These are phyloP conservation scores for Vitis hybrid DNA, from an alignment of 177 flowering plant species.

Conservation along the genomic window DNA sequence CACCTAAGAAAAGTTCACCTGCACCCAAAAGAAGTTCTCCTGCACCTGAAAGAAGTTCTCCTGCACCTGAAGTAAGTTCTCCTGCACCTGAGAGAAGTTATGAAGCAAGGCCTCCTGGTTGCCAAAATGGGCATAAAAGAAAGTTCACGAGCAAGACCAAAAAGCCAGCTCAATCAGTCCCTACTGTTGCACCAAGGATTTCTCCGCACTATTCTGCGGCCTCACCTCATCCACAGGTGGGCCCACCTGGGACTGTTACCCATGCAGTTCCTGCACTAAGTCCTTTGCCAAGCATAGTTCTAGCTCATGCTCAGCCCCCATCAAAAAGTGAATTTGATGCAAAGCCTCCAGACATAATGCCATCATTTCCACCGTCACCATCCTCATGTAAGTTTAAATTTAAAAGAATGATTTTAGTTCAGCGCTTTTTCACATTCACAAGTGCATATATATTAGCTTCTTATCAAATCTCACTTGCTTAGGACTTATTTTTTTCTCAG, in stretches of 20 bases:
- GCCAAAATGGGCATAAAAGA: constrained; percentile 25
- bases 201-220: constrained; percentile 38
- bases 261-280: constrained; percentile 34
- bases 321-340: constrained; percentile 28
- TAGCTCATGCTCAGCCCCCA: constrained; percentile 60
- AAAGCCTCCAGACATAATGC: constrained; percentile 29
- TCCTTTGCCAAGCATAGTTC: constrained; percentile 57
- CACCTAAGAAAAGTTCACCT: constrained; percentile 16
- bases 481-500: too few relatives aligned
- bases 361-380: constrained; percentile 38
- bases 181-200: constrained; percentile 36
- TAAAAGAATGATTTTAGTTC: not conserved
- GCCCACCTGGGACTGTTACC: constrained; percentile 34
- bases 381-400: constrained; percentile 54
- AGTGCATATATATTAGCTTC: too few relatives aligned
- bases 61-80: constrained; percentile 16
- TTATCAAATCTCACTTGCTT: too few relatives aligned
- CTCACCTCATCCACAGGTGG: constrained; percentile 24
- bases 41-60: constrained; percentile 22
- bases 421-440: not conserved
- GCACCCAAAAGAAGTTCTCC: constrained; percentile 17
- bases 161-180: constrained; percentile 24
- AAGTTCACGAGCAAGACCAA: constrained; percentile 23
- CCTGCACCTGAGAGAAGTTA: constrained; percentile 32
- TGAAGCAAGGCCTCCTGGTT: constrained; percentile 42